Base-by-base conservation (phyloP, 768 basidiomycete genomes). In the Hemileccinum rubropunctum region DNA sequence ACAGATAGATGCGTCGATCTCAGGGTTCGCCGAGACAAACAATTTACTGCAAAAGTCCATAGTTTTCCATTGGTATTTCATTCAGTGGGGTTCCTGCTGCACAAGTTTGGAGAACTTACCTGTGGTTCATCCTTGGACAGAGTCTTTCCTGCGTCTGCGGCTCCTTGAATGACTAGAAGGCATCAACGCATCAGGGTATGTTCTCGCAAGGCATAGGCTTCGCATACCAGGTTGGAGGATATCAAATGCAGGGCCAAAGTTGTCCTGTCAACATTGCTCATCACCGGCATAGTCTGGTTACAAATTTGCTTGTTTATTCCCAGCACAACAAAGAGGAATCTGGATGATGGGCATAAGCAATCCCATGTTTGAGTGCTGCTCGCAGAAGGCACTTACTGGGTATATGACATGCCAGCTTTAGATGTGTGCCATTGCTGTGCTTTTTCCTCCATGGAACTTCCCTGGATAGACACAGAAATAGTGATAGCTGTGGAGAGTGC, bases 271-370 rank as follows among this genome's bases (percentile, higher is more conserved):
- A 48, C 47, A 10, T 55, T 47, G 26, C 51, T 55, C 54, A 52
- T 42, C 5, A 55, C 43, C 3, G 51, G 50, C 1, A 32, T 13
- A 1, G 15, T 39, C n/a, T 56, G 51, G 39, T 56, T 56, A 15
- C 51, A 40, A 9, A 56, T 56, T n/a, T 56, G 54, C 40, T 56
- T 42, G 23, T 56, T 53, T 2, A 44, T 48, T 14, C 43, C 54
- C 9, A 56, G 20, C 4, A 55, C 51, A 8, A 55, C 54, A 2
- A 55, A 45, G 11, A 45, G 44, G 34, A 45, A 45, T n/a, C 44
- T 45, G 12, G 11, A 26, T 3, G 2, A 23, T 1, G 4, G 15
- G 13, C 8, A 34, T 34, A 34, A 23, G 23, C 6, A n/a, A 23
- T 6, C 23, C 23, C 3, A 23, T 23, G 23, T n/a, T 23, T n/a